Conservation (phyloP, 768 basidiomycete genomes). For the Pleurotus cornucopiae region DNA sequence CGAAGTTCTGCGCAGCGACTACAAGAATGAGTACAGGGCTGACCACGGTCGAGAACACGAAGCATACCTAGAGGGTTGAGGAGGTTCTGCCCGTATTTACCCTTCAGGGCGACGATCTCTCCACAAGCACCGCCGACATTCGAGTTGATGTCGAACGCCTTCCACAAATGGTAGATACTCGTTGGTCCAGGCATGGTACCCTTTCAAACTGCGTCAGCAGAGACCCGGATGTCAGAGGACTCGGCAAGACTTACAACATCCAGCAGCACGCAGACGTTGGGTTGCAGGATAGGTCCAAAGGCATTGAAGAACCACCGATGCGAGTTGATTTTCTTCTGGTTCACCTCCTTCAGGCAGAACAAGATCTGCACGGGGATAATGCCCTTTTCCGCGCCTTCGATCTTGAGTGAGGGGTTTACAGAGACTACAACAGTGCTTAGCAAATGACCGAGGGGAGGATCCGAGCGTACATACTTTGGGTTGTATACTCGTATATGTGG, state of each 20-base stretch:
- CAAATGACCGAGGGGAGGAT: background rate
- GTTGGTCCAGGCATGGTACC: constrained; percentile 79
- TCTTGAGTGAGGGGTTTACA: constrained; percentile 76
- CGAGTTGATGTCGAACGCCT: constrained; percentile 89
- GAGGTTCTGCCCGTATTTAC: constrained; percentile 73
- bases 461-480: constrained; percentile 59
- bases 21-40: background rate
- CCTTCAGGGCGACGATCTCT: constrained; percentile 92
- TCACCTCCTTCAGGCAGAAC: constrained; percentile 90
- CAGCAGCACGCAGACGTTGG: constrained; percentile 89
- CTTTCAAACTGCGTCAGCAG: background rate
- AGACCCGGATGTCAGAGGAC: background rate
- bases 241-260: constrained; percentile 48
- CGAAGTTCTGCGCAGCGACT: constrained; percentile 91
- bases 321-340: constrained; percentile 95
- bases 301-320: constrained; percentile 96
- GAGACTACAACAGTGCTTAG: constrained; percentile 48
- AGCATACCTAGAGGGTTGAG: constrained; percentile 62
- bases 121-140: constrained; percentile 93
- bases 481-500: constrained; percentile 93
- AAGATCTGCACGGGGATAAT: constrained; percentile 88
- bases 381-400: constrained; percentile 74
- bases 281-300: constrained; percentile 75
- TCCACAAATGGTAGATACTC: constrained; percentile 90
- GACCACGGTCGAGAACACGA: background rate